Evolutionary conservation across 306 rosid genomes (phyloP).

Genomic region (Cicer chorassanicum): DNA sequence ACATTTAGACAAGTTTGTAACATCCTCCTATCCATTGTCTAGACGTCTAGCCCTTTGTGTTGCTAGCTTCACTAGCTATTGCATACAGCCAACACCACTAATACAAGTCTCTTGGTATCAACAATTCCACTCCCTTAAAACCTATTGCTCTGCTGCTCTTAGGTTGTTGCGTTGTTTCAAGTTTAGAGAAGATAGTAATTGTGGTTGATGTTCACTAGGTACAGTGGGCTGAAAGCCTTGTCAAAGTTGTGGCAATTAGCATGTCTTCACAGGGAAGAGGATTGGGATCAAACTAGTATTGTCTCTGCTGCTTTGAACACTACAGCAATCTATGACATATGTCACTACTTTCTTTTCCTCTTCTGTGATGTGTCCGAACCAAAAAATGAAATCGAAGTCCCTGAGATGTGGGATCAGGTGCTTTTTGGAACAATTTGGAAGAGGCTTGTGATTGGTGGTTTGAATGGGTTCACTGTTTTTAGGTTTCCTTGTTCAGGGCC

Average conservation of each 20-base stretch:
- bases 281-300: conserved; percentile 1
- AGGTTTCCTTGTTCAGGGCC: conserved; percentile 3
- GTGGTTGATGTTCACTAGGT: conserved; percentile 27
- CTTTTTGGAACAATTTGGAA: background rate
- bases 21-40: conserved; percentile 6
- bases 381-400: conserved; percentile 10
- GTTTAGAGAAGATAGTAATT: no score
- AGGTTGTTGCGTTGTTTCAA: no score
- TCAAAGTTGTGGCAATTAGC: conserved; percentile 48
- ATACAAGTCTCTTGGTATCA: background rate
- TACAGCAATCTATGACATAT: conserved; percentile 2
- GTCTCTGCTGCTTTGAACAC: conserved; percentile 3
- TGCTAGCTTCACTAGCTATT: no score
- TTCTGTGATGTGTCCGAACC: background rate
- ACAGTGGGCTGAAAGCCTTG: conserved; percentile 55
- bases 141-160: background rate
- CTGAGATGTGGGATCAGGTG: background rate
- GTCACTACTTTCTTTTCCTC: background rate
- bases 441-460: conserved; percentile 8
- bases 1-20: background rate
- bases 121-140: conserved; percentile 2
- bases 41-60: background rate
- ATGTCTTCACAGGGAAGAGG: background rate
- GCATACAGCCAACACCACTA: no score
- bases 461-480: background rate